These are phyloP conservation scores for Termitomyces sp. DNA, from an alignment of 768 basidiomycete genomes.

Conservation along the genomic window DNA sequence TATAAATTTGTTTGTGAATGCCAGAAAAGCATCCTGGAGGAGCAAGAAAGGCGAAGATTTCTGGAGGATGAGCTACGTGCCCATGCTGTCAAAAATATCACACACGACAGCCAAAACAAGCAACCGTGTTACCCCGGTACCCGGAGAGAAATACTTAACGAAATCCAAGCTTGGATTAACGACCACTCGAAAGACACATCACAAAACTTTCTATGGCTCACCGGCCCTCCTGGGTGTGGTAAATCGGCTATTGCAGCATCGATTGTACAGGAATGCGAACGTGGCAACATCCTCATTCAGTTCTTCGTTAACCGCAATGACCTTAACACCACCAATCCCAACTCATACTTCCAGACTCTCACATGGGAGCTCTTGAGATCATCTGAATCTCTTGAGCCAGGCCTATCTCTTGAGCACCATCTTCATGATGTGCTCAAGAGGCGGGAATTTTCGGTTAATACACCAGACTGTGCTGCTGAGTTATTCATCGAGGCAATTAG, in stretches of 20 bases:
- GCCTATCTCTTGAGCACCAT: too few relatives aligned
- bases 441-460: slow-evolving; percentile 3
- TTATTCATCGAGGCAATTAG: slow-evolving; percentile 11
- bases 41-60: too few relatives aligned
- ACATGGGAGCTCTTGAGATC: slow-evolving; percentile 9
- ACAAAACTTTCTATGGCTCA: slow-evolving; percentile 9
- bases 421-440: slow-evolving; percentile 5
- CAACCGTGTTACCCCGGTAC: background rate
- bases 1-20: too few relatives aligned
- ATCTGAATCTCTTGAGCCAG: too few relatives aligned
- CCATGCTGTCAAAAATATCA: background rate
- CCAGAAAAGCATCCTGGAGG: too few relatives aligned
- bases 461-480: slow-evolving; percentile 7
- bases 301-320: slow-evolving; percentile 10
- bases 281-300: background rate
- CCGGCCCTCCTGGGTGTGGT: slow-evolving; percentile 2
- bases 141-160: background rate
- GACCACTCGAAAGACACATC: background rate
- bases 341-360: slow-evolving; percentile 14
- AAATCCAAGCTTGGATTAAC: background rate
- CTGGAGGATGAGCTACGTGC: too few relatives aligned
- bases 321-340: slow-evolving; percentile 10
- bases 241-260: slow-evolving; percentile 11
- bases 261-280: slow-evolving; percentile 3
- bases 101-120: background rate